phyloP scores from a whole-genome alignment of 257 asterid genomes.

The Fraxinus americana region DNA sequence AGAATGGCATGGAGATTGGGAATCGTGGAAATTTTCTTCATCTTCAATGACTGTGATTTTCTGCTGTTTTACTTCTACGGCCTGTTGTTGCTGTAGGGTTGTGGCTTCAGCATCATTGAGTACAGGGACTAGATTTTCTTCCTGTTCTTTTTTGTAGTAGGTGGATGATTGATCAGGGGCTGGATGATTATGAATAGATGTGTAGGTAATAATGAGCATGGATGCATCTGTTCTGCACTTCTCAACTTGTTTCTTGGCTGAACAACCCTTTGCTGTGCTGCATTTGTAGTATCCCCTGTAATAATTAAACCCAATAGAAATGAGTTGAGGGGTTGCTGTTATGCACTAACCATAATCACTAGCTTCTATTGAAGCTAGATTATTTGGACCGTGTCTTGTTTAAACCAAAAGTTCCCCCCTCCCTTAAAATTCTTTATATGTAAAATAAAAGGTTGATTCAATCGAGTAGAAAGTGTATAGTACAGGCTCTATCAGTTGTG shows the following conservation, averaged over 20 bases:
- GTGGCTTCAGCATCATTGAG: constrained; percentile 4
- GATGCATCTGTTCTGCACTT: constrained; percentile 71
- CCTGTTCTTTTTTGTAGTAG: constrained; percentile 8
- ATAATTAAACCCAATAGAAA: constrained; percentile 16
- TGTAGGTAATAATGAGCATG: constrained; percentile 70
- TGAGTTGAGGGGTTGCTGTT: constrained; percentile 1
- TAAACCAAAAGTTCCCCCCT: no score
- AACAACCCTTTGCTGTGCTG: constrained; percentile 82
- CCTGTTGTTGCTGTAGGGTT: constrained; percentile 34
- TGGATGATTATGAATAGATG: constrained; percentile 71
- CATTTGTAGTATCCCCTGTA: constrained; percentile 81
- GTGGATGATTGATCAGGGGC: constrained; percentile 36
- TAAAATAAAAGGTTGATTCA: no score
- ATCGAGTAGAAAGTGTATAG: no score
- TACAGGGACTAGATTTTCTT: constrained; percentile 16
- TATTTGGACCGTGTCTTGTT: no score
- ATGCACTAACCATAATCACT: no score
- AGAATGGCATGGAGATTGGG: constrained; percentile 44
- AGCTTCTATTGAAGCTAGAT: no score
- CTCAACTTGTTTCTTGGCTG: constrained; percentile 82
- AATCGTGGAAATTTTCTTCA: constrained; percentile 34
- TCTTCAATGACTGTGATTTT: constrained; percentile 19
- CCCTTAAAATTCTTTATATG: no score
- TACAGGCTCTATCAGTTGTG: no score
- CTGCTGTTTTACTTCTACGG: constrained; percentile 24